phyloP scores from a whole-genome alignment of 352 stramenopile species.

The Nothophytophthora sp. region DNA sequence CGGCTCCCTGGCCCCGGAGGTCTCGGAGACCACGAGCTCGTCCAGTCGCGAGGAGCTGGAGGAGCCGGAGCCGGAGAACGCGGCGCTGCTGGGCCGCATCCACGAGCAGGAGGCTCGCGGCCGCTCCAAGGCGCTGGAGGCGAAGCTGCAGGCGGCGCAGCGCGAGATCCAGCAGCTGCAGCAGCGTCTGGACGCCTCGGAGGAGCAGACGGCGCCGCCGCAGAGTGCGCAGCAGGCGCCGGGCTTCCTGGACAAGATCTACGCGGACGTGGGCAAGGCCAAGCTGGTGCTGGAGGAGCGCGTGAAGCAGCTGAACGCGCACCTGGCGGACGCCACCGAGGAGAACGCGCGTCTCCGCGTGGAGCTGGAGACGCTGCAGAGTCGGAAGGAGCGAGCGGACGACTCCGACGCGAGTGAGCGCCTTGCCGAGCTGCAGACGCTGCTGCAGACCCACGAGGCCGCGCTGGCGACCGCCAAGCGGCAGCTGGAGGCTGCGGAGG shows the following conservation, averaged over 20 bases:
- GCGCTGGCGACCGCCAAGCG: slow-evolving; percentile 23
- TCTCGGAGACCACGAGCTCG: slow-evolving; percentile 48
- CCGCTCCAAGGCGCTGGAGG: slow-evolving; percentile 28
- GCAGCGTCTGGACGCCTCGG: slow-evolving; percentile 24
- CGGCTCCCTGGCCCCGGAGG: slow-evolving; percentile 34
- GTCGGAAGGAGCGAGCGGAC: too few species aligned
- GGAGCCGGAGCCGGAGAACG: slow-evolving; percentile 35
- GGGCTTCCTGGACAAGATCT: slow-evolving; percentile 82
- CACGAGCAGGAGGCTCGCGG: slow-evolving; percentile 39
- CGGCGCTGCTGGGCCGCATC: slow-evolving; percentile 29
- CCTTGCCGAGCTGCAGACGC: slow-evolving; percentile 19
- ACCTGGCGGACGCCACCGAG: slow-evolving; percentile 42
- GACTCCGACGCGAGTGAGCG: slow-evolving; percentile 11
- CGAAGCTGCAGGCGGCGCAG: slow-evolving; percentile 41
- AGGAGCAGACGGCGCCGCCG: slow-evolving; percentile 13
- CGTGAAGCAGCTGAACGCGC: slow-evolving; percentile 54
- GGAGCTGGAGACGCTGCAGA: slow-evolving; percentile 32
- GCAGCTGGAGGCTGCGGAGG: slow-evolving; percentile 27
- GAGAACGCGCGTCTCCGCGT: slow-evolving; percentile 52
- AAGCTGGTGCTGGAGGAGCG: slow-evolving; percentile 74
- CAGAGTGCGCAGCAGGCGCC: slow-evolving; percentile 16
- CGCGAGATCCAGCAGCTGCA: slow-evolving; percentile 36
- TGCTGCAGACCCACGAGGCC: slow-evolving; percentile 14
- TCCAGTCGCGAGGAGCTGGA: slow-evolving; percentile 56
- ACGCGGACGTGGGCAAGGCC: slow-evolving; percentile 78